phyloP scores from a whole-genome alignment of 2,329 filamentous ascomycete genomes.

The Botrytis sinoallii region DNA sequence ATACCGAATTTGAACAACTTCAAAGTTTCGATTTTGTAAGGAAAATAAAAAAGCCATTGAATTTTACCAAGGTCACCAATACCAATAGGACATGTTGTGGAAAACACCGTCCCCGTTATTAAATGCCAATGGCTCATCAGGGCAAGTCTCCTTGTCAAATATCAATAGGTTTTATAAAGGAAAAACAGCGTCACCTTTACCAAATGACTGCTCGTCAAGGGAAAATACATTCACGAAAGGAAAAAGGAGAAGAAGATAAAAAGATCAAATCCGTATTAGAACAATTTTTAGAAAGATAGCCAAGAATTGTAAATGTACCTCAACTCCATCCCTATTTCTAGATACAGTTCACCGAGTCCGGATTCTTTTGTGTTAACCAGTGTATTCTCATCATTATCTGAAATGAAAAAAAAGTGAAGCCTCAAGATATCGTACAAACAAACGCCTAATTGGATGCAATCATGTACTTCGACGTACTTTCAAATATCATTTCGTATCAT shows the following conservation, averaged over 20 bases:
- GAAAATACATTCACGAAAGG: neutral
- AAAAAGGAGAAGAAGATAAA: neutral
- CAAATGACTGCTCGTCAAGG: neutral
- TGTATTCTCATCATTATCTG: constrained; percentile 31
- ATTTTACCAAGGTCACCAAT: neutral
- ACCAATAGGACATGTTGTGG: neutral
- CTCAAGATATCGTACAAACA: constrained; percentile 37
- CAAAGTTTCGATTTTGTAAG: neutral
- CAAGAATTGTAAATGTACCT: constrained; percentile 29
- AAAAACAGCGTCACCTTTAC: neutral
- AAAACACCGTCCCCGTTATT: neutral
- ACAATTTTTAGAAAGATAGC: constrained; percentile 26
- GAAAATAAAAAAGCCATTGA: neutral
- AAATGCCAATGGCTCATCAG: neutral
- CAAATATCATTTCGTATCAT: constrained; percentile 17
- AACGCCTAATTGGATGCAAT: constrained; percentile 30
- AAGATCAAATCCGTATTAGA: constrained; percentile 14
- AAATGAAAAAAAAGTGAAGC: constrained; percentile 23
- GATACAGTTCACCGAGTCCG: constrained; percentile 30
- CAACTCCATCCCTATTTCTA: constrained; percentile 32
- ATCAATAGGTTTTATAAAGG: neutral
- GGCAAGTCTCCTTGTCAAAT: neutral
- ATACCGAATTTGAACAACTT: neutral
- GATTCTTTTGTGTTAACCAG: constrained; percentile 28
- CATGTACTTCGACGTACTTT: constrained; percentile 12